Evolutionary conservation across 371 early-diverging fungal genomes (phyloP), one percentile per base, ranked within the genome.

Genomic region (Rhizopus arrhizus): DNA sequence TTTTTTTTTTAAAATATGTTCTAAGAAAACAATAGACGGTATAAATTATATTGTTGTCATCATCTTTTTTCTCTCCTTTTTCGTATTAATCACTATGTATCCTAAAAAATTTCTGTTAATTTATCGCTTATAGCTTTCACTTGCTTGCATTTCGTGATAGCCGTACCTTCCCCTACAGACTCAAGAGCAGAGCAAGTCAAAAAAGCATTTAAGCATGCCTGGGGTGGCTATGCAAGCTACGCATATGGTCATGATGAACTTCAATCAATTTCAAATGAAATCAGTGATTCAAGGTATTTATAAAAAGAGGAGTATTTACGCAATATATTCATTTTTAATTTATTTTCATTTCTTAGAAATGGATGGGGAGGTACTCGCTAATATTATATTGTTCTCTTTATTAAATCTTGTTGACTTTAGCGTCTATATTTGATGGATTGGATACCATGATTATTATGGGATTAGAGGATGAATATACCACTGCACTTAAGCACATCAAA

Each of bases 371-470:
- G 80, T 76, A 73, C 46, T 51, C 7, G 1, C 8, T 40, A 64
- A 66, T 12, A 63, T 77, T 29, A 61, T 72, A 55, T 68, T 82
- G 12, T 53, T 47, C 46, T 40, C 22, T 22, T 22, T 22, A 22
- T 28, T 22, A 22, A 22, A 22, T 22, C 22, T 22, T 22, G 22
- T 22, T 22, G 22, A 22, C 22, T 22, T 22, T 42, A 80, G 85
- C 85, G 42, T 89, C 92, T 4, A 84, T 93, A 59, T 81, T 95
- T 34, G 96, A 96, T 67, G 78, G 91, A 9, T 74, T 96, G 33
- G 96, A 95, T 65, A 95, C 96, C 2, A 80, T 92, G 53, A 62
- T 84, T 35, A 76, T 98, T 34, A 90, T 95, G 92, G 89, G 85
- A 0, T 65, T 94, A 33, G 76, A 80, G 11, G 79, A 82, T 0